Conservation (phyloP, 2,329 filamentous ascomycete species). For the Aspergillus phoenicis region DNA sequence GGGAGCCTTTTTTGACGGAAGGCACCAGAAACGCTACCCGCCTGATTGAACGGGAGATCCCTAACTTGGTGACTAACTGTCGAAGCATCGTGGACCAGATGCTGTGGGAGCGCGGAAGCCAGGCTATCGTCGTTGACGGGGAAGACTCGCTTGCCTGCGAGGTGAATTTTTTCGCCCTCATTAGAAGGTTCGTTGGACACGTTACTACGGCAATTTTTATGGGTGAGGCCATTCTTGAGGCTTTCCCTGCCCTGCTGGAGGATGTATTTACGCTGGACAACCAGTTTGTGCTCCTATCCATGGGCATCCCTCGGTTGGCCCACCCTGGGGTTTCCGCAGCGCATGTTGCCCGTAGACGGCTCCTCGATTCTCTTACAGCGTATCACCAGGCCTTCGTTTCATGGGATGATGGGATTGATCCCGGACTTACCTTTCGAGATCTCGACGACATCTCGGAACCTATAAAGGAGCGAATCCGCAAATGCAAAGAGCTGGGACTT, state of each 20-base stretch:
- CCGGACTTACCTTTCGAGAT: slow-evolving; percentile 49
- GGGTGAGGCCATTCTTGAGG: slow-evolving; percentile 55
- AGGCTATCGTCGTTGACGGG: slow-evolving; percentile 46
- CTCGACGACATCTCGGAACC: slow-evolving; percentile 53
- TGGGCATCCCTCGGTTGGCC: slow-evolving; percentile 59
- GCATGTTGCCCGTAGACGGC: slow-evolving; percentile 48
- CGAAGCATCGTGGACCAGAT: slow-evolving; percentile 63
- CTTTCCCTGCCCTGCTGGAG: slow-evolving; percentile 55
- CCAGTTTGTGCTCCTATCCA: slow-evolving; percentile 56
- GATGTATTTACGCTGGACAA: slow-evolving; percentile 60
- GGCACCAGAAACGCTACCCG: slow-evolving; percentile 42
- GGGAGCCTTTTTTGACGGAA: slow-evolving; percentile 50
- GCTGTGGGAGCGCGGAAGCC: slow-evolving; percentile 61
- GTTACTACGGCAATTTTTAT: slow-evolving; percentile 52
- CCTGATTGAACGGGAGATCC: slow-evolving; percentile 50
- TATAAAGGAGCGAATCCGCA: slow-evolving; percentile 45
- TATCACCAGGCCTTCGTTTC: slow-evolving; percentile 49
- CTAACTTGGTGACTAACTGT: slow-evolving; percentile 62
- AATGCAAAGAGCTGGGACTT: slow-evolving; percentile 43
- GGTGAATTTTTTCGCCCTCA: slow-evolving; percentile 53
- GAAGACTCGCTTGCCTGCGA: slow-evolving; percentile 52
- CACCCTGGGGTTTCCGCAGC: slow-evolving; percentile 56
- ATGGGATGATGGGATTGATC: slow-evolving; percentile 46
- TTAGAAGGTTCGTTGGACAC: slow-evolving; percentile 61
- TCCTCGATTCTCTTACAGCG: slow-evolving; percentile 45